Conservation (phyloP, 768 basidiomycete species). For the Coprinopsis sp. region DNA sequence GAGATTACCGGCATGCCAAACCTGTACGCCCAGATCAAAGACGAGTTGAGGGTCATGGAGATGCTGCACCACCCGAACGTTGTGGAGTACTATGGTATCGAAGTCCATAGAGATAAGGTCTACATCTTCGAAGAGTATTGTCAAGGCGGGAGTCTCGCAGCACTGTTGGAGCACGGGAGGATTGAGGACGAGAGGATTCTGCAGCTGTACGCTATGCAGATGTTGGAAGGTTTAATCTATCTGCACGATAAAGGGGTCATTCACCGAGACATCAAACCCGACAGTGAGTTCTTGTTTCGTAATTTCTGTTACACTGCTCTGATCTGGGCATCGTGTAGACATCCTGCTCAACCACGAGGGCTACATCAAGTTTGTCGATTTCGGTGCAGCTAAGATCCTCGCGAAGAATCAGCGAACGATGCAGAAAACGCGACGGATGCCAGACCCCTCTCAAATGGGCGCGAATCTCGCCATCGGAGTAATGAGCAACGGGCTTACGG, state of each 20-base stretch:
- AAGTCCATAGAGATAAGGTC: conserved; percentile 97
- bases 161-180: conserved; percentile 84
- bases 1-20: conserved; percentile 85
- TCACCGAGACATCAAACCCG: conserved; percentile 97
- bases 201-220: conserved; percentile 94
- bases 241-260: conserved; percentile 89
- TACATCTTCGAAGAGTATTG: conserved; percentile 99
- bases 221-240: conserved; percentile 91
- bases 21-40: conserved; percentile 88
- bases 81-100: conserved; percentile 98
- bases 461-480: conserved; percentile 40
- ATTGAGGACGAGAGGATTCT: conserved; percentile 97
- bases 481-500: conserved; percentile 84
- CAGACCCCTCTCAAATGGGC: conserved; percentile 33
- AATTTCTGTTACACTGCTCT: too few relatives aligned
- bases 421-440: conserved; percentile 59
- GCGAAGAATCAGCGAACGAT: conserved; percentile 86
- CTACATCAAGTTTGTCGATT: conserved; percentile 95
- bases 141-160: conserved; percentile 88
- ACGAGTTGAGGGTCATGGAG: conserved; percentile 97
- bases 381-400: conserved; percentile 94
- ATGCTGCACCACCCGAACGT: conserved; percentile 97
- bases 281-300: conserved; percentile 65
- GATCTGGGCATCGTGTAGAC: too few relatives aligned
- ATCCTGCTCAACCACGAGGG: conserved; percentile 87